Evolutionary conservation across 305 asterid species (phyloP).

Genomic region (Fraxinus albicans): DNA sequence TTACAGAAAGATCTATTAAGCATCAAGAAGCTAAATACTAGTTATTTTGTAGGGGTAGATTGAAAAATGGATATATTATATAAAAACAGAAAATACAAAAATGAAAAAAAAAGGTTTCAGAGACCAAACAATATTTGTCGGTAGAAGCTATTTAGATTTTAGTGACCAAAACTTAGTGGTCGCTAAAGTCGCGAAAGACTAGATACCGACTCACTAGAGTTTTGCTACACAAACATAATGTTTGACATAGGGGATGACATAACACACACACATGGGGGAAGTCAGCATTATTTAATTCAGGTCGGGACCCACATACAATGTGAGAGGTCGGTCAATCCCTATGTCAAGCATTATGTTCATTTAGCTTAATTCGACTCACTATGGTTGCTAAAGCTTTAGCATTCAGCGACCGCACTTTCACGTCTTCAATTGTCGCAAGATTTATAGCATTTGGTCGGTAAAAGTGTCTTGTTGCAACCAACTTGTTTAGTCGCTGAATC

Average conservation of each 20-base stretch:
- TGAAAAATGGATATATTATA: background rate
- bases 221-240: no score
- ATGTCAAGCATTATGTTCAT: no score
- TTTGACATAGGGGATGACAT: no score
- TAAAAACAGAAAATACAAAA: no score
- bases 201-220: no score
- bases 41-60: background rate
- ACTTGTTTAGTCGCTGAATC: background rate
- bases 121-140: background rate
- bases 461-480: no score
- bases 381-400: background rate
- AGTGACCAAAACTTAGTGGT: background rate
- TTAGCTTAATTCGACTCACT: no score
- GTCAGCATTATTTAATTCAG: no score
- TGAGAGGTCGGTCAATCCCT: no score
- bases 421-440: background rate
- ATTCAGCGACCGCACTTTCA: background rate
- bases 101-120: background rate
- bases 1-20: background rate
- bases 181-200: background rate
- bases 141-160: background rate
- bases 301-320: no score
- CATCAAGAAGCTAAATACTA: background rate
- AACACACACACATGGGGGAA: no score
- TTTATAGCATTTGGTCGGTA: background rate